Evolutionary conservation across 2,329 filamentous ascomycete species (phyloP).

Genomic region (Claviceps pazoutovae): DNA sequence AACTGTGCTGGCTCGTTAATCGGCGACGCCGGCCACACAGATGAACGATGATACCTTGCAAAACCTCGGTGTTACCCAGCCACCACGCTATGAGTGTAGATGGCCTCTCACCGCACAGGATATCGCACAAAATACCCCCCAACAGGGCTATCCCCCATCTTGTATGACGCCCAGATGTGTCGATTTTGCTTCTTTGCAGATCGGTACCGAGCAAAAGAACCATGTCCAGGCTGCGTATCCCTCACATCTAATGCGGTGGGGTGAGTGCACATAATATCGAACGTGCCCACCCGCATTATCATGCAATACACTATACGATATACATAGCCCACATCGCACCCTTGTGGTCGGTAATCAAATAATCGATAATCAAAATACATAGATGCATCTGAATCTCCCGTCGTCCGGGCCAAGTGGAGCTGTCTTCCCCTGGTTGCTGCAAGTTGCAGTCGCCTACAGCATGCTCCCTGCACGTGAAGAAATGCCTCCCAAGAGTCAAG

Average conservation of each 20-base stretch:
- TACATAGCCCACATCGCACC: neutral
- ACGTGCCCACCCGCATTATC: neutral
- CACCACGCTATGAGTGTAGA: neutral
- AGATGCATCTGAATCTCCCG: too few relatives aligned
- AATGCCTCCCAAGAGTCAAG: too few relatives aligned
- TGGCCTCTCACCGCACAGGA: neutral
- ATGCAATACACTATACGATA: neutral
- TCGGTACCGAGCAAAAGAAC: slow-evolving; percentile 5
- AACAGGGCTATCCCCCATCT: neutral
- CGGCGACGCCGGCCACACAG: neutral
- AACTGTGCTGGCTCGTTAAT: neutral
- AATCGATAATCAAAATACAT: too few relatives aligned
- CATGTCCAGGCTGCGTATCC: neutral
- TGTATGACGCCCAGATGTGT: neutral
- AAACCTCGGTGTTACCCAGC: neutral
- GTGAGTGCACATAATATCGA: neutral
- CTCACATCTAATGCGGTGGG: neutral
- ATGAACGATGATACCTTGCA: neutral
- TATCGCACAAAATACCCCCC: neutral
- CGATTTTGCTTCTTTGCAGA: neutral
- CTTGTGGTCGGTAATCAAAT: neutral
- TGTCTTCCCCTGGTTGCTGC: too few relatives aligned
- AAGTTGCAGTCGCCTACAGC: too few relatives aligned
- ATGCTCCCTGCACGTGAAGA: too few relatives aligned
- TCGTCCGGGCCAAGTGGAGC: too few relatives aligned